Base-by-base conservation (phyloP, 305 asterid genomes). In the Nicotiana rustica region DNA sequence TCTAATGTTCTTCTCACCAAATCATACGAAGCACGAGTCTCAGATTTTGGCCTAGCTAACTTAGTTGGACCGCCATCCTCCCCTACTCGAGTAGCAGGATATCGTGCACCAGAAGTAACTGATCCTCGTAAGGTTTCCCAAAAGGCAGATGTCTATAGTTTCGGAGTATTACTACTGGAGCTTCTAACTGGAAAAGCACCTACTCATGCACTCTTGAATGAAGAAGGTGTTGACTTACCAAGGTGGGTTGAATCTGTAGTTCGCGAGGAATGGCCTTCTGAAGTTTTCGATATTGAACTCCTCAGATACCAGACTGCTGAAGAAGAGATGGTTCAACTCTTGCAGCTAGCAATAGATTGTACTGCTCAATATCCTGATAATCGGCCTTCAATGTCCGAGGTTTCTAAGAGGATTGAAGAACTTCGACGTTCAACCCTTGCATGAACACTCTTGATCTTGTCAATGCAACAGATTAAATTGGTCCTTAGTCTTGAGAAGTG, bases 111-210 rank as follows among this genome's bases (percentile, higher is more conserved):
- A 17, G 92, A 89, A 77, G 91, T 89, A 81, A 89, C 89, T 10
- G 91, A 88, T 60, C 86, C 88, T 12, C 88, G 87, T 38, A 88
- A 76, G 83, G 90, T 88, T 47, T 82, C 91, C 41, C 92, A 89
- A 65, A 88, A 89, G 78, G 92, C 92, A 0, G 92, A 89, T 52
- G 90, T 89, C 7, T 89, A 89, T 17, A 89, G 91, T 83, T 89
- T 86, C 65, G 91, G 91, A 3, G 87, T 89, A 17, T 66, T 89
- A 73, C 88, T 89, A 33, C 41, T 89, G 79, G 91, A 89, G 87
- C 92, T 89, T 84, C 92, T 89, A 25, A 89, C 92, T 2, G 92
- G 92, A 15, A 89, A 89, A 71, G 91, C 91, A 49, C 92, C 92
- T 15, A 86, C 89, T 19, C 86, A 25, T 25, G 25, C 25, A 25